Evolutionary conservation across 306 rosid species (phyloP).

Genomic region (Comarum palustre): DNA sequence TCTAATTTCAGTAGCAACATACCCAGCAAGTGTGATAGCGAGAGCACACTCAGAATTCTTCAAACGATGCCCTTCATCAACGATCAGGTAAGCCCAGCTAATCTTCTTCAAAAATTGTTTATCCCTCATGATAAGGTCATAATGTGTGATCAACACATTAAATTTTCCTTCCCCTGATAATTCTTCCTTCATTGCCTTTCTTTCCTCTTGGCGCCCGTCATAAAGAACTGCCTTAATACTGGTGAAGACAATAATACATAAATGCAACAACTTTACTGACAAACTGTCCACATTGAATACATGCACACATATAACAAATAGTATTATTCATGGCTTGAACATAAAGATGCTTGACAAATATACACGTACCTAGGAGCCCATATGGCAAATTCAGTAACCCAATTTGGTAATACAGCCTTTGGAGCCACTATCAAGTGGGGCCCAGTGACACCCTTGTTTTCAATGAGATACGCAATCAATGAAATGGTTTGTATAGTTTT

Average conservation of each 20-base stretch:
- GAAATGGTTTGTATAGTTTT: constrained; percentile 98
- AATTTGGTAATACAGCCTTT: constrained; percentile 96
- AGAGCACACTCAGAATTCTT: constrained; percentile 97
- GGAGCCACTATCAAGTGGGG: constrained; percentile 99
- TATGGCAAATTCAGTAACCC: constrained; percentile 80
- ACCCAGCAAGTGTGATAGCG: constrained; percentile 95
- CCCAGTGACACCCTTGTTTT: constrained; percentile 82
- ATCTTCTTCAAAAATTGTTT: constrained; percentile 91
- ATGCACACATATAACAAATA: background rate
- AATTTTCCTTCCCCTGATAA: constrained; percentile 85
- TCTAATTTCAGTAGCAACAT: constrained; percentile 28
- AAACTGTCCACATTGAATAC: background rate
- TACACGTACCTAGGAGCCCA: constrained; percentile 88
- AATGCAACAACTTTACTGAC: background rate
- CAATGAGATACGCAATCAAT: constrained; percentile 75
- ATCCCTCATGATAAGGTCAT: constrained; percentile 98
- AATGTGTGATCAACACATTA: constrained; percentile 89
- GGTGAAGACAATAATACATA: constrained; percentile 33
- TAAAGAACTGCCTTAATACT: constrained; percentile 81
- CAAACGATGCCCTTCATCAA: constrained; percentile 98
- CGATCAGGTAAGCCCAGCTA: constrained; percentile 86
- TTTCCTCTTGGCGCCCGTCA: constrained; percentile 89
- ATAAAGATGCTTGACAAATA: constrained; percentile 7
- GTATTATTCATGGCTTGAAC: too few species aligned
- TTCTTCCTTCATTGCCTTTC: constrained; percentile 90